Conservation (phyloP, 1,284 basidiomycete genomes). For the Leccinum subrobustum region DNA sequence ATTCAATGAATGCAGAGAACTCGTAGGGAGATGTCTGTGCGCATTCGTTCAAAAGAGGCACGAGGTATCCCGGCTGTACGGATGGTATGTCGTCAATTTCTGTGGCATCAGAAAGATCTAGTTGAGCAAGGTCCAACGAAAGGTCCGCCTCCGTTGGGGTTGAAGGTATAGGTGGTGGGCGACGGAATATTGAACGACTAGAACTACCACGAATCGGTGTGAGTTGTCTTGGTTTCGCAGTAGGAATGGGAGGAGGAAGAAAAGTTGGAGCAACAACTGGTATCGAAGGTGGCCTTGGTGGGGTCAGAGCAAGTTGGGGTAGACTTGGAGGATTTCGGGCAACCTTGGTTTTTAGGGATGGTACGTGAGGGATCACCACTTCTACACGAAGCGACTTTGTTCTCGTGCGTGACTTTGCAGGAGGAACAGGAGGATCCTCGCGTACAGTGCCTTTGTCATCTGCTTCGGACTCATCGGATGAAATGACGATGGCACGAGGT, state of each 20-base stretch:
- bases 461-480: slow-evolving; percentile 46
- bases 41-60: slow-evolving; percentile 65
- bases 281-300: slow-evolving; percentile 7
- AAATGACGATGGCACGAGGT: slow-evolving; percentile 32
- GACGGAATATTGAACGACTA: slow-evolving; percentile 40
- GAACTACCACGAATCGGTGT: slow-evolving; percentile 59
- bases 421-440: slow-evolving; percentile 11
- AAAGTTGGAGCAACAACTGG: slow-evolving; percentile 7
- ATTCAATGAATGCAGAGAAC: slow-evolving; percentile 77
- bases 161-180: slow-evolving; percentile 46
- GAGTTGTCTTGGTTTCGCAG: slow-evolving; percentile 51
- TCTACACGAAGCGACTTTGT: slow-evolving; percentile 30
- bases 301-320: background rate
- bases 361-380: slow-evolving; percentile 38
- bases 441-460: slow-evolving; percentile 9
- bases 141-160: slow-evolving; percentile 49
- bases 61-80: slow-evolving; percentile 48
- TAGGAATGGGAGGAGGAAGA: slow-evolving; percentile 28
- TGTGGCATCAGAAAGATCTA: slow-evolving; percentile 39
- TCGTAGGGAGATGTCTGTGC: slow-evolving; percentile 64
- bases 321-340: slow-evolving; percentile 4
- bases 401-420: slow-evolving; percentile 16
- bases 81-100: slow-evolving; percentile 14
- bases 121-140: slow-evolving; percentile 53
- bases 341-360: slow-evolving; percentile 14